These are phyloP conservation scores for Canavalia ensiformis DNA, from an alignment of 306 rosid species.

Conservation along the genomic window DNA sequence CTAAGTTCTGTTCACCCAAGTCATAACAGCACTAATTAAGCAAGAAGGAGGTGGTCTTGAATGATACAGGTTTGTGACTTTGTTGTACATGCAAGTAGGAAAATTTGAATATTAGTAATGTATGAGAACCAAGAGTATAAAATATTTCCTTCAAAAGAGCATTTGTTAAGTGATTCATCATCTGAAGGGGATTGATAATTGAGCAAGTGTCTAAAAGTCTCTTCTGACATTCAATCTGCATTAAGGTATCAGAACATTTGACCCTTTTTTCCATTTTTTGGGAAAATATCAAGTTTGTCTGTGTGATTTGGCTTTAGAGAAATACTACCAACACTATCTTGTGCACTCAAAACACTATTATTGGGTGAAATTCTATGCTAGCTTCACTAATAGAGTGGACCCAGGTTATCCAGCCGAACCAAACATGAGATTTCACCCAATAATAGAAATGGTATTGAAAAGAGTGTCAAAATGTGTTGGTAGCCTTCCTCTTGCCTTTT, in stretches of 20 bases:
- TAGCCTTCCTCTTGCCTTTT: background rate
- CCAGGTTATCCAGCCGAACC: background rate
- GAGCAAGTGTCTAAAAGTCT: background rate
- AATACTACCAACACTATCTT: too few relatives aligned
- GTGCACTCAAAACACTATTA: background rate
- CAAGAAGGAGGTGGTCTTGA: slow-evolving; percentile 22
- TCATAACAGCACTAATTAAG: slow-evolving; percentile 31
- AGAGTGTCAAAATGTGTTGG: background rate
- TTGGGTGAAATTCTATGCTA: background rate
- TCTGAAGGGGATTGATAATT: slow-evolving; percentile 20
- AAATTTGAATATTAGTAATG: slow-evolving; percentile 35
- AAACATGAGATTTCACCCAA: background rate
- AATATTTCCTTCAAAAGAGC: slow-evolving; percentile 1
- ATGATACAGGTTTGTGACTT: slow-evolving; percentile 36
- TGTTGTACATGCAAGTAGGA: slow-evolving; percentile 27
- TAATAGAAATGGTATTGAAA: background rate
- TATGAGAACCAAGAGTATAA: slow-evolving; percentile 15
- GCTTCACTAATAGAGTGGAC: background rate
- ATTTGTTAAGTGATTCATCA: slow-evolving; percentile 33
- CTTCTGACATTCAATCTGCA: background rate
- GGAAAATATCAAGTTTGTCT: slow-evolving; percentile 2
- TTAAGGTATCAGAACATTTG: background rate
- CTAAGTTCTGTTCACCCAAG: slow-evolving; percentile 42
- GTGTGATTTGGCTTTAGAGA: background rate
- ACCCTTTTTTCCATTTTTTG: background rate